These are phyloP conservation scores for Amyloporia xantha DNA, from an alignment of 768 basidiomycete species.

Conservation along the genomic window DNA sequence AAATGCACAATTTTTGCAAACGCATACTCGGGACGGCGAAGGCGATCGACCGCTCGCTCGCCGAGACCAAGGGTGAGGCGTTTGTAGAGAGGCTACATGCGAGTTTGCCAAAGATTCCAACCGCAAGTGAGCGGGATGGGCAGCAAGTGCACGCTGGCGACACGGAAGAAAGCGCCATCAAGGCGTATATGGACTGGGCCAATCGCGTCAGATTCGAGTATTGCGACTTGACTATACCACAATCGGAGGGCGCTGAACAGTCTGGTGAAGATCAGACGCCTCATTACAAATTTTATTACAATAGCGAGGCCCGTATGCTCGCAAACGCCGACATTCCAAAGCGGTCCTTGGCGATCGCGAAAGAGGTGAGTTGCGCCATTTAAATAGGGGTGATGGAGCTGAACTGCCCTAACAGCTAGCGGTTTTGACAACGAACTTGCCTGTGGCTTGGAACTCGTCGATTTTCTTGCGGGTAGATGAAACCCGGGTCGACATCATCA, in stretches of 20 bases:
- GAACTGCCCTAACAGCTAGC: slow-evolving; percentile 55
- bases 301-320: slow-evolving; percentile 78
- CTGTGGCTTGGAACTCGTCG: slow-evolving; percentile 92
- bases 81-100: slow-evolving; percentile 77
- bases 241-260: slow-evolving; percentile 13
- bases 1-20: slow-evolving; percentile 74
- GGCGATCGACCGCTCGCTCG: slow-evolving; percentile 82
- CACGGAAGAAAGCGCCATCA: slow-evolving; percentile 61
- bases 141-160: slow-evolving; percentile 42
- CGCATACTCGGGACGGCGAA: slow-evolving; percentile 78
- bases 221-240: slow-evolving; percentile 65
- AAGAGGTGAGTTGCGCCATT: slow-evolving; percentile 51
- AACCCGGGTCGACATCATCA: slow-evolving; percentile 85
- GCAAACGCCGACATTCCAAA: slow-evolving; percentile 84
- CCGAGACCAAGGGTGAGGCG: slow-evolving; percentile 82
- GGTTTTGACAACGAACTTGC: slow-evolving; percentile 87
- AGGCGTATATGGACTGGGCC: slow-evolving; percentile 82
- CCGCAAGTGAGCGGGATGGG: slow-evolving; percentile 30
- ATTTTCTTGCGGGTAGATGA: slow-evolving; percentile 93
- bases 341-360: slow-evolving; percentile 89
- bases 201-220: slow-evolving; percentile 82
- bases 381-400: slow-evolving; percentile 6
- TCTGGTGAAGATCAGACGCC: slow-evolving; percentile 47
- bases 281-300: slow-evolving; percentile 78
- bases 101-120: slow-evolving; percentile 67